Base-by-base conservation (phyloP, 495 filamentous ascomycete species). In the Aspergillus heteromorphus region DNA sequence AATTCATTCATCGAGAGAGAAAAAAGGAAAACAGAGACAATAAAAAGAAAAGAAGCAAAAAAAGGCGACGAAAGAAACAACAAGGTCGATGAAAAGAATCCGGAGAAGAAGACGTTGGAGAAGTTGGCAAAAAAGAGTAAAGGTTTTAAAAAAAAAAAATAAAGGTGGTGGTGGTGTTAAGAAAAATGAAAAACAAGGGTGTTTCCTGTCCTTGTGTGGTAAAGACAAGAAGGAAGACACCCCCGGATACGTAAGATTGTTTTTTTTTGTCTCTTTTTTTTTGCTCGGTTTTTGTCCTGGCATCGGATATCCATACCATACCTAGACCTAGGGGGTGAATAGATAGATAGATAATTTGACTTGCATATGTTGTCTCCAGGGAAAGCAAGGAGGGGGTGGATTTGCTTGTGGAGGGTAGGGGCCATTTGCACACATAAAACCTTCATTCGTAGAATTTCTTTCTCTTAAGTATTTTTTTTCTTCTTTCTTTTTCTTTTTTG, bases 1-100 rank as follows among this genome's bases (percentile, higher is more conserved):
- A 23, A 34, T n/a, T n/a, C n/a, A n/a, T n/a, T n/a, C n/a, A n/a
- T n/a, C n/a, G n/a, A n/a, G n/a, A n/a, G n/a, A n/a, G n/a, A n/a
- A 59, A 56, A 59, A 29, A 58, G 29, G 34, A 58, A 60, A 62
- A 45, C 50, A 54, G 43, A 56, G 56, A 50, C 29, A 47, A 45
- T 47, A 48, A 48, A 29, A 48, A 29, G 14, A 29, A 53, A 49
- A 31, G 48, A 60, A 51, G 43, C 36, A 52, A 50, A 47, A 40
- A 43, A 41, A 30, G 52, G 43, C 45, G 49, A 54, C 27, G 54
- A 60, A 49, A 40, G 20, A 40, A 53, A 60, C 43, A 53, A 48
- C 51, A 49, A 49, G 45, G 48, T 43, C 30, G 40, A 42, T 38
- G 11, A 38, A 38, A n/a, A 38, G n/a, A 38, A 38, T 3, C 23